phyloP scores from a whole-genome alignment of 2,329 filamentous ascomycete genomes.

The Pleurostoma richardsiae region DNA sequence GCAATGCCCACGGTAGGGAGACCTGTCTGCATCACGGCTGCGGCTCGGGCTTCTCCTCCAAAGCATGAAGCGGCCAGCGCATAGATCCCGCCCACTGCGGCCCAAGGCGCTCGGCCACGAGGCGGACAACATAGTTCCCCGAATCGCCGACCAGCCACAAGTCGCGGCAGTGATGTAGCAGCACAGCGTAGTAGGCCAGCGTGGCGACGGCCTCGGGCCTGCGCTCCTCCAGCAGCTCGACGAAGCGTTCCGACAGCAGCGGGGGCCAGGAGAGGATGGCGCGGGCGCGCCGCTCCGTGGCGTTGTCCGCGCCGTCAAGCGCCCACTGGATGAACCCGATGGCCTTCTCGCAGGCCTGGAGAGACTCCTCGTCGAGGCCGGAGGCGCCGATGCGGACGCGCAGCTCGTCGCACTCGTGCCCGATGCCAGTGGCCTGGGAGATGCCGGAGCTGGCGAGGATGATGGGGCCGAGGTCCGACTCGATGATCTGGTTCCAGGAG shows the following conservation, averaged over 20 bases:
- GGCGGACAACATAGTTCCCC: background rate
- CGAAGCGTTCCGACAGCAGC: background rate
- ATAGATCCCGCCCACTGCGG: background rate
- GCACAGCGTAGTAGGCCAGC: constrained; percentile 6
- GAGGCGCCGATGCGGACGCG: constrained; percentile 10
- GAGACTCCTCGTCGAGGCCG: constrained; percentile 8
- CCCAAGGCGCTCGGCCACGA: background rate
- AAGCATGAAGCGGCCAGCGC: background rate
- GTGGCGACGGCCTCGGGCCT: constrained; percentile 1
- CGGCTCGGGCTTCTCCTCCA: background rate
- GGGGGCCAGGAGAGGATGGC: background rate
- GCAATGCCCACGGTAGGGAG: no score
- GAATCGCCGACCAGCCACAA: constrained; percentile 3
- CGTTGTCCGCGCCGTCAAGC: constrained; percentile 15
- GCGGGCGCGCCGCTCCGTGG: background rate
- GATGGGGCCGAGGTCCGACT: constrained; percentile 25
- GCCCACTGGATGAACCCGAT: constrained; percentile 21
- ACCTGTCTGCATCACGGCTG: no score
- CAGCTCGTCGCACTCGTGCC: constrained; percentile 20
- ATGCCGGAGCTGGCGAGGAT: constrained; percentile 21
- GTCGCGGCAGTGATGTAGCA: constrained; percentile 2
- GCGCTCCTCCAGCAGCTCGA: background rate
- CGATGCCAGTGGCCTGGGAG: constrained; percentile 8
- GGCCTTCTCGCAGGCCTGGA: constrained; percentile 13
- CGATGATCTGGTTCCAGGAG: constrained; percentile 26